Percentiles rank a stretch among this genome's conserved stretches.
Conservation (phyloP, 192 early-diverging fungal species). For the Entomortierella lignicola region DNA sequence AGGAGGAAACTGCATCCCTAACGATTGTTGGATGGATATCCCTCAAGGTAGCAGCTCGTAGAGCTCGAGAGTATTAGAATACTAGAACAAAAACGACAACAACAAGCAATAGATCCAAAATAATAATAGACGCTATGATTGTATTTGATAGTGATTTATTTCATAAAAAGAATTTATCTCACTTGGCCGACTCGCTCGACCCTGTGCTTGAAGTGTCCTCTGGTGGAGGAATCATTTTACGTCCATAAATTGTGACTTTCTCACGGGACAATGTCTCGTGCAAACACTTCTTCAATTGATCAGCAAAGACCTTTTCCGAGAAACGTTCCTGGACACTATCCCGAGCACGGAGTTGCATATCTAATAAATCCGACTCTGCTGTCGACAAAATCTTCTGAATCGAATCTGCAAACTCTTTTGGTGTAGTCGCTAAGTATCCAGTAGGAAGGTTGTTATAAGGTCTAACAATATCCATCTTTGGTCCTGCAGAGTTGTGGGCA, state of each 20-base stretch:
- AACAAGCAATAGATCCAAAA: too few relatives aligned
- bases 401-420: slow-evolving; percentile 74
- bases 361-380: slow-evolving; percentile 45
- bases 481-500: slow-evolving; percentile 88
- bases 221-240: slow-evolving; percentile 26
- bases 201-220: not conserved
- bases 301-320: slow-evolving; percentile 68
- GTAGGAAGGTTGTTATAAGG: slow-evolving; percentile 57
- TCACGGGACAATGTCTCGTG: slow-evolving; percentile 31
- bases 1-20: not conserved
- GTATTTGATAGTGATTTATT: too few relatives aligned
- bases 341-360: slow-evolving; percentile 72
- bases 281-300: slow-evolving; percentile 23
- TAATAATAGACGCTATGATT: too few relatives aligned
- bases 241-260: slow-evolving; percentile 37
- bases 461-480: slow-evolving; percentile 85
- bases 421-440: slow-evolving; percentile 73
- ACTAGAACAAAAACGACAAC: too few relatives aligned
- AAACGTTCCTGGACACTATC: slow-evolving; percentile 73
- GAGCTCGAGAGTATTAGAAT: slow-evolving; percentile 26
- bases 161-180: too few relatives aligned
- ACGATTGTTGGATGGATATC: slow-evolving; percentile 25
- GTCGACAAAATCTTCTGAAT: slow-evolving; percentile 62
- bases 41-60: slow-evolving; percentile 19
- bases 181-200: not conserved